Percentiles rank a stretch among this genome's conserved stretches.
Conservation (phyloP, 2,329 filamentous ascomycete species). For the Knoxdaviesia proteae region DNA sequence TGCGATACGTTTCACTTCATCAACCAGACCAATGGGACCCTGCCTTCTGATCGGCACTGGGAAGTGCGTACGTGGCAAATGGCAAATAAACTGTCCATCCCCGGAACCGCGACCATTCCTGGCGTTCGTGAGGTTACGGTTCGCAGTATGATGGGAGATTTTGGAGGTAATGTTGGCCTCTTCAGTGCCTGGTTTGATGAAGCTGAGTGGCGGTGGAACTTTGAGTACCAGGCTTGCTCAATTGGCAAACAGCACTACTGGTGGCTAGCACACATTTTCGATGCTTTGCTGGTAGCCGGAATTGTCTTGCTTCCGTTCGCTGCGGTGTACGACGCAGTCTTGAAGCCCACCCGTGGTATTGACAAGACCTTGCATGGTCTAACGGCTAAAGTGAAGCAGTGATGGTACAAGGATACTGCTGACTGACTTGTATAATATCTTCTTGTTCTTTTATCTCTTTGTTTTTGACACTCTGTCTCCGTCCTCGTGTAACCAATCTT, state of each 20-base stretch:
- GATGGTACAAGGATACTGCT: no score
- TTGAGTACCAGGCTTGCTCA: slow-evolving; percentile 59
- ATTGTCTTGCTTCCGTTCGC: slow-evolving; percentile 5
- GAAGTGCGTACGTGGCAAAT: slow-evolving; percentile 25
- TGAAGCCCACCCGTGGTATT: no score
- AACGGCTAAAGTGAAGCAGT: no score
- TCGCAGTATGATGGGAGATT: slow-evolving; percentile 96
- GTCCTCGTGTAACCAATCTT: no score
- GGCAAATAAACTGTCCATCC: slow-evolving; percentile 19
- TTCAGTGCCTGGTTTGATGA: slow-evolving; percentile 79
- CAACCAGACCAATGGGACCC: slow-evolving; percentile 32
- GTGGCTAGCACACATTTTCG: slow-evolving; percentile 73
- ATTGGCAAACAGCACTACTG: slow-evolving; percentile 78
- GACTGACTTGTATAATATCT: no score
- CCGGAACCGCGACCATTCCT: slow-evolving; percentile 23
- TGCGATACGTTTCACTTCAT: slow-evolving; percentile 78
- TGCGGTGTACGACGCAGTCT: no score
- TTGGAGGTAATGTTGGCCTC: slow-evolving; percentile 75
- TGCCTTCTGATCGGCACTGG: slow-evolving; percentile 23
- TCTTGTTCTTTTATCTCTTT: no score
- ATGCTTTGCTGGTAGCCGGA: slow-evolving; percentile 25
- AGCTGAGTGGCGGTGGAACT: slow-evolving; percentile 52
- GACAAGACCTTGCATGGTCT: no score
- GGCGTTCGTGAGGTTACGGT: slow-evolving; percentile 79
- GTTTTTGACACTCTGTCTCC: no score